Evolutionary conservation across 1,284 basidiomycete species (phyloP), one percentile per base, ranked within the genome.

Genomic region (Athelia sp.): DNA sequence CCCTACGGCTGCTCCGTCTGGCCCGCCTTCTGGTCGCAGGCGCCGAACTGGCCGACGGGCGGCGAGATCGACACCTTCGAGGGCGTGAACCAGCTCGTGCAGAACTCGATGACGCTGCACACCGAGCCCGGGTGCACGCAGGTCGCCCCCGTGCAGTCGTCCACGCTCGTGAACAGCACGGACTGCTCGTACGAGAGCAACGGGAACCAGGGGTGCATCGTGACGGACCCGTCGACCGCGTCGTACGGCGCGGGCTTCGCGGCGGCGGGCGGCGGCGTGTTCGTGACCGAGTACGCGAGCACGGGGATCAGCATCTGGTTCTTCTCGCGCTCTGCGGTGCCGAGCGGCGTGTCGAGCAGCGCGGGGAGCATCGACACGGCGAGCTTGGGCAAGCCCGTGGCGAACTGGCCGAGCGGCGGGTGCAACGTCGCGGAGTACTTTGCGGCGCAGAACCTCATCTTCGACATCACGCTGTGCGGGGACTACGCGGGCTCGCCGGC

Each of bases 41-140:
- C 82, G 2, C 66, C 73, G 4, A 62, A 66, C 24, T 87, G 85
- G 85, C 84, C 84, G 1, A 62, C 62, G 21, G 84, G 84, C 52
- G 84, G 74, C 32, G 84, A 87, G 60, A 87, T 89, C 54, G 87
- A 91, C 64, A 86, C 84, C 3, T 81, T 90, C 54, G 88, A 91
- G 64, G 83, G 80, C 40, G 80, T 87, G 49, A 90, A 91, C 64
- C 68, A 78, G 51, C 73, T 74, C 44, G 74, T 69, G 8, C 66
- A 70, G 51, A 84, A 81, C 55, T 81, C 84, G 61, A 84, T 87
- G 78, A 77, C 80, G 2, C 66, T 87, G n/a, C 84, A 87, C 61
- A 87, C 84, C 0, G 67, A 73, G 35, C 67, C 77, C 57, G 82
- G 82, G 6, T 87, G 85, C 64, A 75, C 63, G 0, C 74, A 79